Base-by-base conservation (phyloP, 2,329 filamentous ascomycete species). In the Xylariales sp. region DNA sequence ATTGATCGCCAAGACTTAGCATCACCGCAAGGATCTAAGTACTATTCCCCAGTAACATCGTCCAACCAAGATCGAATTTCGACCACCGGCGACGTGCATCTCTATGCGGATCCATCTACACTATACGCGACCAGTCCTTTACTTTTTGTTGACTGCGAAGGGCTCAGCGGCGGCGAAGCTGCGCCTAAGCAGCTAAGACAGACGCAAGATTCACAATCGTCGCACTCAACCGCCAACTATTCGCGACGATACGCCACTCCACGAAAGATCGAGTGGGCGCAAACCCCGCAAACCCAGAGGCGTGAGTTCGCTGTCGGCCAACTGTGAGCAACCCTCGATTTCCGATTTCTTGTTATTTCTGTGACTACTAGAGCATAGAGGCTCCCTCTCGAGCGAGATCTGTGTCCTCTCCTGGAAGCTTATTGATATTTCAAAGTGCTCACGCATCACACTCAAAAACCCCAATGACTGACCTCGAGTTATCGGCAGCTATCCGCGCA, bases 131-230 rank as follows among this genome's bases (percentile, higher is more conserved):
- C 77, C 4, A 71, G 78, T 7, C 84, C 84, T 0, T 77, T 86
- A 23, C 76, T 87, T 3, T 82, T 82, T 59, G 83, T 84, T 28
- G 85, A 87, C 68, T 86, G 84, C 67, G 85, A 87, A 76, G 85
- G 85, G 0, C 78, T 86, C 8, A 80, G 83, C 23, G 84, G 84
- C 39, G 84, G 85, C 9, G 84, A 85, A 69, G 76, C 73, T 5
- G 69, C 75, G 32, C 77, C 77, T 16, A 78, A 78, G 49, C 75
- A 77, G 62, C 55, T 78, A 8, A 72, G 74, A 59, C 67, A 76
- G 50, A 34, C 69, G 6, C 69, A 75, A 16, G 71, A 71, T 30
- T 48, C 53, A 10, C 18, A 52, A 43, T 59, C 62, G 6, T 45
- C 62, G 12, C 64, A 62, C 28, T 59, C 69, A 1, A 12, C 41